Percentiles rank a stretch among this genome's conserved stretches.
Conservation (phyloP, 805 yeast genomes). For the Kuraishia borneana region DNA sequence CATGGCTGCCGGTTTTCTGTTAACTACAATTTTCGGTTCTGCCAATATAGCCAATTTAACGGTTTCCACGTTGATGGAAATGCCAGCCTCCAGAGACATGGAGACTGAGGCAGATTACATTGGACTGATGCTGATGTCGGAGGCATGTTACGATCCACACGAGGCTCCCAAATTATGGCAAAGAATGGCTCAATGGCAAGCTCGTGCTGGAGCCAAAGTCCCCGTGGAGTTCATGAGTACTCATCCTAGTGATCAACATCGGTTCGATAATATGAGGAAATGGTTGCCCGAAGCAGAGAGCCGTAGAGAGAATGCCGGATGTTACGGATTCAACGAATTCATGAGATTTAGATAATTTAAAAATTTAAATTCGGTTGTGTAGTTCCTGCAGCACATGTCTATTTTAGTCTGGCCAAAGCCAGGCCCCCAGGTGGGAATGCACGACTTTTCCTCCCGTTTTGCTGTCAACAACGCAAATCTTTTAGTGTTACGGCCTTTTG, state of each 20-base stretch:
- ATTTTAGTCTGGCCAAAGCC: no score
- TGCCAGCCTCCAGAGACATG: constrained; percentile 88
- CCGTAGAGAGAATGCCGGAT: constrained; percentile 4
- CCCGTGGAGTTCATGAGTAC: constrained; percentile 65
- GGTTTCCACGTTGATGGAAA: constrained; percentile 45
- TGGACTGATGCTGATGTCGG: constrained; percentile 84
- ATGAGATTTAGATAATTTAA: no score
- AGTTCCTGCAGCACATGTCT: no score
- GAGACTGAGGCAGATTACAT: constrained; percentile 95
- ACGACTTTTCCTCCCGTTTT: no score
- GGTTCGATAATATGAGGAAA: constrained; percentile 54
- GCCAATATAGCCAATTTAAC: constrained; percentile 37
- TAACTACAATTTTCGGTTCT: constrained; percentile 56
- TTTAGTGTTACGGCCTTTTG: no score
- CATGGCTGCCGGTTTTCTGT: constrained; percentile 34
- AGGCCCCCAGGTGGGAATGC: no score
- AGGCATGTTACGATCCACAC: constrained; percentile 74
- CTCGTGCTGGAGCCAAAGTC: constrained; percentile 13
- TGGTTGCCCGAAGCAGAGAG: constrained; percentile 57
- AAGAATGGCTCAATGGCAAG: constrained; percentile 51
- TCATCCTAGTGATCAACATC: constrained; percentile 74
- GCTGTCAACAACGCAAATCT: no score
- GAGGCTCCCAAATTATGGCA: constrained; percentile 75
- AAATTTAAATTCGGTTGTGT: no score
- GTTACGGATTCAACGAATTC: constrained; percentile 2